Evolutionary conservation across 768 basidiomycete species (phyloP), one percentile per base, ranked within the genome.

Genomic region (Mycena pura): DNA sequence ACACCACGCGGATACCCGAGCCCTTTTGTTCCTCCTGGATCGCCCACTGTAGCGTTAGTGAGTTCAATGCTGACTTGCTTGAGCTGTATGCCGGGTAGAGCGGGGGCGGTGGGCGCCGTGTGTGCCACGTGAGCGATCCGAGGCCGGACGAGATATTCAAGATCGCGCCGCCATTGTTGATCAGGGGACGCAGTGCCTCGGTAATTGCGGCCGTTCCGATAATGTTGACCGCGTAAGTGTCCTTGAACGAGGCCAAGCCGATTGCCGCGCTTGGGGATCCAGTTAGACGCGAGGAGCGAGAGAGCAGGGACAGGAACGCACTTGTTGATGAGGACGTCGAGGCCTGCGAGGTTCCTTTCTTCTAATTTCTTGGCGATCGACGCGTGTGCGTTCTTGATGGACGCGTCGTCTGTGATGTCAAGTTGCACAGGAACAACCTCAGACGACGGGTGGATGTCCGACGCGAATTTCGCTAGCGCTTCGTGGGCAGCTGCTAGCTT

Each of bases 261-360:
- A 45, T 15, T 15, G 43, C 54, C 17, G 53, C 53, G 31, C 62
- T 63, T 22, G 3, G 14, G 28, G 27, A 7, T n/a, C 32, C 27
- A 17, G 36, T 34, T 3, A 28, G 24, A 28, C 11, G 41, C n/a
- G 9, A 6, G 14, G 19, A 24, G 3, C 4, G n/a, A 13, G 17
- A 48, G 17, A 15, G 11, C 7, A 27, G 15, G 14, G 15, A 25
- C 15, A 6, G 6, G 21, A 44, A 14, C 41, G 21, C 6, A 57
- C 62, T 63, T 63, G 55, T 53, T 62, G 19, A 63, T 48, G 8
- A 63, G 47, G 1, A 63, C 62, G 49, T 63, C 55, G 3, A 63
- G 19, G n/a, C 43, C 55, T 1, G 8, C 7, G 6, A 63, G 22
- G 15, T 39, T 40, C 15, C 39, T 50, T 9, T 36, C 47, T 21